Base-by-base conservation (phyloP, 208 protist species). In the Leishmania aethiopica region DNA sequence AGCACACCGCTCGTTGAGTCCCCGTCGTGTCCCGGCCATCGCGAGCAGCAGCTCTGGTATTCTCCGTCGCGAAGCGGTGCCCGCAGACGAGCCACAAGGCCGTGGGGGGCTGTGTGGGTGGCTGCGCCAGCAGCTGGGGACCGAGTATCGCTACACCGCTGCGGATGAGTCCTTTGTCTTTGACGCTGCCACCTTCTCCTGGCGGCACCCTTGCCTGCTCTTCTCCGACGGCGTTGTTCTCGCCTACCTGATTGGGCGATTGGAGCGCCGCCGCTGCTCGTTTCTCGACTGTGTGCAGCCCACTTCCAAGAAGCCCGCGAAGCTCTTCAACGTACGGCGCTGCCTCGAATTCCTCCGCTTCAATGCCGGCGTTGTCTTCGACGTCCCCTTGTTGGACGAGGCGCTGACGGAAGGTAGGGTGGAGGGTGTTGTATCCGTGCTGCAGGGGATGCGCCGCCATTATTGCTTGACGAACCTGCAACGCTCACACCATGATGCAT, bases 201-300 rank as follows among this genome's bases (percentile, higher is more conserved):
- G 80, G 47, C 72, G 51, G 25, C 73, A 86, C 19, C 87, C 82
- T 13, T 92, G 85, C 73, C 55, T 90, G 19, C 2, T 92, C 53
- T 96, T 97, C 71, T 95, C 92, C 7, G 92, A 97, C 70, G 94
- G 94, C 49, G 91, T 97, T 22, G 83, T 95, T 8, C 85, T 97
- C 42, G 88, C 91, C 1, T 89, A 92, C 59, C 60, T 95, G 28
- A 88, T 97, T 59, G 79, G 88, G 17, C 66, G 70, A 32, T 88
- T 97, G 17, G 91, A 95, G 88, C 83, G 89, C 28, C 79, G 90
- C 45, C 92, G 90, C 67, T 97, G 94, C 85, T 75, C 79, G 8
- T 81, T 80, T 28, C 88, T 97, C 6, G 94, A 95, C 51, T 87
- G 88, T 42, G 88, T 97, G 69, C 91, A 86, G 37, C 81, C 91